Conservation (phyloP, 2,329 filamentous ascomycete species). For the Colletotrichum sp. region DNA sequence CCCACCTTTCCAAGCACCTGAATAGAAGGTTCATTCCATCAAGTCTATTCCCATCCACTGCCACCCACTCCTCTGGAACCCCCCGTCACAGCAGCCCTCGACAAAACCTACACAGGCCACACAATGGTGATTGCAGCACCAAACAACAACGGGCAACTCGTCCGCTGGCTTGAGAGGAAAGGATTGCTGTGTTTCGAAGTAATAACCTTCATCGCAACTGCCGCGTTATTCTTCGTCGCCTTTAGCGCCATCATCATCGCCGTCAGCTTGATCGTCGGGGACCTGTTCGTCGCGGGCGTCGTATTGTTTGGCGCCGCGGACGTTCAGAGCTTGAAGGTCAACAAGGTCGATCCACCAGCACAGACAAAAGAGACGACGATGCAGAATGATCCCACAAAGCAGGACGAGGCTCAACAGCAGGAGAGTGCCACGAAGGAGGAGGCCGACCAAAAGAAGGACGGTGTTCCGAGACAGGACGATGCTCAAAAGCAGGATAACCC, state of each 20-base stretch:
- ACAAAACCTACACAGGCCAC: not conserved
- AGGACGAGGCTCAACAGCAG: not conserved
- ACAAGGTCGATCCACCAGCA: not conserved
- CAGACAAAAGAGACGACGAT: not conserved
- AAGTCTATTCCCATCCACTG: not conserved
- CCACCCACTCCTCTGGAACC: not conserved
- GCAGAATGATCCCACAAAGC: not conserved
- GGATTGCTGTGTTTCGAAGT: not conserved
- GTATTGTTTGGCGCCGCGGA: not conserved
- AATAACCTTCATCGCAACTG: not conserved
- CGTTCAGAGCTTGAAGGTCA: not conserved
- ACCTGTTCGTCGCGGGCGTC: not conserved
- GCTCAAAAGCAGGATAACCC: not conserved
- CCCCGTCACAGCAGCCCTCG: not conserved
- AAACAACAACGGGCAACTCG: not conserved
- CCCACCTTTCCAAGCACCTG: not conserved
- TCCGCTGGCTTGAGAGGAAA: not conserved
- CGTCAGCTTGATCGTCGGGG: not conserved
- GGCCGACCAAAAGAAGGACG: no score
- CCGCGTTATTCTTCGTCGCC: not conserved
- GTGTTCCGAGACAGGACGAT: not conserved
- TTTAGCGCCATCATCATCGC: not conserved
- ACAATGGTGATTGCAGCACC: not conserved
- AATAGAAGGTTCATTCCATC: accelerated
- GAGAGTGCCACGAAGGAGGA: not conserved